A percentile compares a stretch with the other conserved stretches of the same genome.
Conservation (phyloP, 2,329 filamentous ascomycete genomes). For the Arthrobotrys conoides region DNA sequence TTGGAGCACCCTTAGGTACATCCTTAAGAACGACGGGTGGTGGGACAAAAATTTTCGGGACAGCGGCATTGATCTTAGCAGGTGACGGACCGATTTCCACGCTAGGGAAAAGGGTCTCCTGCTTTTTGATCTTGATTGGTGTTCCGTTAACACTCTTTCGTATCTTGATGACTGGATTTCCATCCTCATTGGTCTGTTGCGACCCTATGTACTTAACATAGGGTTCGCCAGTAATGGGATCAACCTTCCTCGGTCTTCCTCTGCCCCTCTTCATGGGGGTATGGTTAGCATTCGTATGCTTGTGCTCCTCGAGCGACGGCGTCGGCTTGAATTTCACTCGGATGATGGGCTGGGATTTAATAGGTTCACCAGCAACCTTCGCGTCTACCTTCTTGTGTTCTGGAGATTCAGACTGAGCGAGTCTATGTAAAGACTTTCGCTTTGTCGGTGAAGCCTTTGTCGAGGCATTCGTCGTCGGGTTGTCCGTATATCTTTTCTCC, state of each 20-base stretch:
- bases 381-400: conserved; percentile 21
- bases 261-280: conserved; percentile 39
- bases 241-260: conserved; percentile 46
- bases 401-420: conserved; percentile 28
- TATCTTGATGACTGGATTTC: conserved; percentile 28
- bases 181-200: not conserved
- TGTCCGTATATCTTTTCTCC: not conserved
- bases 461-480: not conserved
- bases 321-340: conserved; percentile 39
- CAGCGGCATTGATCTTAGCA: not conserved
- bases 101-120: conserved; percentile 3
- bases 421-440: conserved; percentile 13
- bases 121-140: conserved; percentile 31
- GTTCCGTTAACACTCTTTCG: conserved; percentile 28
- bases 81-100: not conserved
- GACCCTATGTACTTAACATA: conserved; percentile 18
- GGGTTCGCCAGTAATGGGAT: conserved; percentile 40
- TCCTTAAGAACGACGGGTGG: not conserved
- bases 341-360: conserved; percentile 38
- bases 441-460: conserved; percentile 16
- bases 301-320: conserved; percentile 12
- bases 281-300: not conserved
- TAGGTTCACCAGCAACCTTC: not conserved
- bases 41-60: not conserved
- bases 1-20: not conserved